Base-by-base conservation (phyloP, 129 eudicot species). In the Calendula officinalis region DNA sequence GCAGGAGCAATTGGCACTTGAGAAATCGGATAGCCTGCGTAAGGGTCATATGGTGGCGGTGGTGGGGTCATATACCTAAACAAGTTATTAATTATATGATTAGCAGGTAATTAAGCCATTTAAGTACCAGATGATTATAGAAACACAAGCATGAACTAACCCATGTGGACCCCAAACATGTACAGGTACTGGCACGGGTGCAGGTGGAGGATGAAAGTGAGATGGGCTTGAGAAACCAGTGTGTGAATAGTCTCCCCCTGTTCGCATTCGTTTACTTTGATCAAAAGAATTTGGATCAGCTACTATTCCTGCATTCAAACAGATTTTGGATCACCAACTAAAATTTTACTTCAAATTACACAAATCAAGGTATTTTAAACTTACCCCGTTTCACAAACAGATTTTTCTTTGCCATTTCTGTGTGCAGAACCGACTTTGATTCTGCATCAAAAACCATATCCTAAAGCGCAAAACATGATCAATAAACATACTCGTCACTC, bases 161-260 rank as follows among this genome's bases (percentile, higher is more conserved):
- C 96, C 96, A 68, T 92, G 98, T 48, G 96, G 96, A 35, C 78
- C 98, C 98, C 96, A 92, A 52, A 83, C 91, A 69, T 89, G 91
- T 62, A 91, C 91, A 69, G 91, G 91, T 62, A 91, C 70, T 34
- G 98, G 30, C 2, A 22, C 91, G 66, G 89, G 91, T 62, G 91
- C 70, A 39, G 98, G 91, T 22, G 98, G 95, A 77, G 98, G 87
- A 74, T 92, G 98, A 67, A 78, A 92, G 63, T 91, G 96, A 65
- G 91, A 83, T 75, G 96, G 95, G 59, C 86, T 88, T 51, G 95
- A 80, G 85, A 81, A 92, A 57, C 78, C 95, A 8, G 91, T 82
- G 72, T 92, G 95, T 41, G 96, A 77, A 77, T 88, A 88, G 74
- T 88, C 98, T 60, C 96, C 98, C 12, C 91, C 96, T 15, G 95